Evolutionary conservation across 208 protist genomes (phyloP).

Genomic region (Acanthamoeba culbertsoni): DNA sequence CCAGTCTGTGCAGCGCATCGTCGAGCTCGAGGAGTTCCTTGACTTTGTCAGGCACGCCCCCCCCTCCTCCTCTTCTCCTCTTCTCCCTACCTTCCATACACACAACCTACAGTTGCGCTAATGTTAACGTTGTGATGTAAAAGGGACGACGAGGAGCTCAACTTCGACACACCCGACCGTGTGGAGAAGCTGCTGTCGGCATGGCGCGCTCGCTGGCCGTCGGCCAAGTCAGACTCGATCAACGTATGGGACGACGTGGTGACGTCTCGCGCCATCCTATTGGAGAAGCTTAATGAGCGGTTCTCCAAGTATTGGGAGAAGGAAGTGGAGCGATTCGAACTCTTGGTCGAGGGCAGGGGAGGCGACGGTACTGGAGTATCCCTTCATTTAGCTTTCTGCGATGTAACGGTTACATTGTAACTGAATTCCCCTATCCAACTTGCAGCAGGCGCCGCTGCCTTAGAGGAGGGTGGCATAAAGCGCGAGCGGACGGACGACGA

Average conservation of each 20-base stretch:
- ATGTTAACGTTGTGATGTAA: background rate
- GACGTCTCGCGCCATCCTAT: slow-evolving; percentile 62
- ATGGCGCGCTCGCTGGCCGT: slow-evolving; percentile 46
- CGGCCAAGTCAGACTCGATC: slow-evolving; percentile 69
- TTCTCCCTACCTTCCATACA: background rate
- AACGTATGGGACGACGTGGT: slow-evolving; percentile 82
- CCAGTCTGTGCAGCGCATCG: slow-evolving; percentile 77
- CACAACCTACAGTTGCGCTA: background rate
- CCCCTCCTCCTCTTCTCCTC: background rate
- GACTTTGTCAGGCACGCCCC: slow-evolving; percentile 42
- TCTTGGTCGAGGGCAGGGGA: slow-evolving; percentile 5
- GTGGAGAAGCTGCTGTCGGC: background rate
- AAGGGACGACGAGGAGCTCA: slow-evolving; percentile 44
- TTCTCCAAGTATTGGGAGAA: slow-evolving; percentile 58
- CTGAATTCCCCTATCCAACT: too few species aligned
- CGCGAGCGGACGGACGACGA: background rate
- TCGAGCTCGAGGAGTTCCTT: slow-evolving; percentile 82
- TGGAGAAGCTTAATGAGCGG: slow-evolving; percentile 77
- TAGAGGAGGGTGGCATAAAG: background rate
- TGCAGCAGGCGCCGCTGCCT: background rate
- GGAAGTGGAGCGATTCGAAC: background rate
- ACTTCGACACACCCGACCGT: background rate
- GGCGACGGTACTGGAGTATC: background rate
- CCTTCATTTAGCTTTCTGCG: too few species aligned
- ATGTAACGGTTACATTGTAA: too few species aligned